Evolutionary conservation across 1,284 basidiomycete species (phyloP), one percentile per base, ranked within the genome.

Genomic region (Pulveroboletus sp.): DNA sequence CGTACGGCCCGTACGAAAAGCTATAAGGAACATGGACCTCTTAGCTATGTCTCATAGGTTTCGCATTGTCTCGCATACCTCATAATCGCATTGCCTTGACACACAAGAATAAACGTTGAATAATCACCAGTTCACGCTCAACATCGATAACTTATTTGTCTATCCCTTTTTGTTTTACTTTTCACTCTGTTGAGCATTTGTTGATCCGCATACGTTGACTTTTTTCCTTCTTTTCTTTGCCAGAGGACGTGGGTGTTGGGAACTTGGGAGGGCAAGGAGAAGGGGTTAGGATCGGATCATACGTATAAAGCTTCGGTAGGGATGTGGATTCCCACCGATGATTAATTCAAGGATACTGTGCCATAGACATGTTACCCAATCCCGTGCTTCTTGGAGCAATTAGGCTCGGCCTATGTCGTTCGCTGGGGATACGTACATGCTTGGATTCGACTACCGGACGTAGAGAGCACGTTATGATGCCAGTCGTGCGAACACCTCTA

Each of bases 1-100:
- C 35, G 25, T 43, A 53, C 42, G 51, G 65, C 18, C 29, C 12
- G 24, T 36, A 58, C 40, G 54, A 66, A 54, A 39, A 59, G 38
- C 42, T 46, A 45, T n/a, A 51, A 44, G 31, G 24, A 20, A 50
- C 29, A 49, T 44, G 12, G 47, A 31, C 54, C 10, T 22, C 22
- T 22, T 45, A 25, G 40, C 39, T 50, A 36, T 49, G 31, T 31
- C 33, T 24, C 18, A 22, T 42, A n/a, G 31, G 6, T 29, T 48
- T 20, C 28, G 33, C 43, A 31, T 35, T 26, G 14, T 46, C 35
- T 48, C 29, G 44, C 39, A 48, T 43, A 15, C 8, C 17, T 24
- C 31, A 25, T 28, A 10, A 14, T 26, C 20, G 14, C 25, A 46
- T 52, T 36, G 7, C 38, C 24, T 42, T 20, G 28, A 42, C 9